Evolutionary conservation across 805 yeast genomes (phyloP), one percentile per base, ranked within the genome.

Genomic region (Starmera dryadoides): DNA sequence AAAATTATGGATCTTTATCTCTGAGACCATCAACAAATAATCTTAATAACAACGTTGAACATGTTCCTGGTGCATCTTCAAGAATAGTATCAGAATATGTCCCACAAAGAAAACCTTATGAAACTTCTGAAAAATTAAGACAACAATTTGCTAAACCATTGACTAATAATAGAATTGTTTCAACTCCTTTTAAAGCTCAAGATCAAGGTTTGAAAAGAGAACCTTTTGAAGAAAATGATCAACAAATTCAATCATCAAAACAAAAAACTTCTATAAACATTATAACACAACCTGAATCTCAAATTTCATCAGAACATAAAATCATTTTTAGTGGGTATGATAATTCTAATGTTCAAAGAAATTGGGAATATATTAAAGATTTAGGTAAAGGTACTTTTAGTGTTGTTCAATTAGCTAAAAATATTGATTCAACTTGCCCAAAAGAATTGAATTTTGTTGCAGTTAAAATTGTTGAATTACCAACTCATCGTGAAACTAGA

Each of bases 361-460:
- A 40, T 9, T 53, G 74, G 73, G 50, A 48, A 20, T 61, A 61
- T 39, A 38, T 60, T 1, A 59, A 56, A 34, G 64, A 70, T 33
- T 64, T 84, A 4, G 94, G 94, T 1, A 49, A 64, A 17, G 94
- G 94, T 0, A 73, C 79, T 22, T 84, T 83, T 56, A 79, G 87
- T 55, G 69, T 68, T 7, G 93, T 84, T 10, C 68, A 74, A 15
- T 50, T 74, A 14, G 82, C 75, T 6, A 57, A 58, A 30, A 49
- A 61, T 2, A 35, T 56, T 0, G 58, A 55, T 12, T 44, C 48
- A 18, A 38, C 35, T 5, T 30, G 42, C 14, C 43, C 45, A 2
- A 33, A 48, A 11, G 33, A 41, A 2, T 40, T 49, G 14, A n/a
- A 36, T 3, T 39, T 54, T 20, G 81, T 80, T 4, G 97, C 97